These are phyloP conservation scores for Candida tropicalis DNA, from an alignment of 1,139 yeast genomes.

Conservation along the genomic window DNA sequence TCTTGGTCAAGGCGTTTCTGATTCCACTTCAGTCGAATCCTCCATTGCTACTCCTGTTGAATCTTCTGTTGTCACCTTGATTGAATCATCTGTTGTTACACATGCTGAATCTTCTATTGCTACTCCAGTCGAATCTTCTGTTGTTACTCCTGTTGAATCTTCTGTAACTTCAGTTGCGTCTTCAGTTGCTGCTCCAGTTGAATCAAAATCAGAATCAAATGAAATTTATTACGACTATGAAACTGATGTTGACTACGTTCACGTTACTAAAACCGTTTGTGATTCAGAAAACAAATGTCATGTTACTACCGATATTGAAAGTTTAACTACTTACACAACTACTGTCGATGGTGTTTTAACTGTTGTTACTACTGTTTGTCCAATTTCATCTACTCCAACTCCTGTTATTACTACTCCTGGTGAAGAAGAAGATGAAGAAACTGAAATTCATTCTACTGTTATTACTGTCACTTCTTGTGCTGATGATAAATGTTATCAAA, in stretches of 20 bases:
- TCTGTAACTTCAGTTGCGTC: too few relatives aligned
- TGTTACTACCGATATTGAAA: constrained; percentile 38
- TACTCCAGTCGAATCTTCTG: too few relatives aligned
- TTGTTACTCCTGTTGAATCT: constrained; percentile 5
- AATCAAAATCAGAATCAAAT: background rate
- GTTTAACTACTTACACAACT: constrained; percentile 41
- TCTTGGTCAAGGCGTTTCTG: background rate
- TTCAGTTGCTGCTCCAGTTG: background rate
- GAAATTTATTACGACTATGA: constrained; percentile 27
- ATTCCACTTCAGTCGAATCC: background rate
- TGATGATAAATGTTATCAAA: constrained; percentile 31
- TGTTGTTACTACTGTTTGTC: constrained; percentile 22
- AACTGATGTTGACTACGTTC: constrained; percentile 26
- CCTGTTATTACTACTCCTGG: constrained; percentile 11
- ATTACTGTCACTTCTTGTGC: constrained; percentile 52
- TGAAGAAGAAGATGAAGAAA: constrained; percentile 13
- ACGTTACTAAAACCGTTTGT: constrained; percentile 41
- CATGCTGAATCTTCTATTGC: too few relatives aligned
- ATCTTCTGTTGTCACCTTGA: too few relatives aligned
- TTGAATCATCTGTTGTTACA: too few relatives aligned
- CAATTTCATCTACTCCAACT: constrained; percentile 22
- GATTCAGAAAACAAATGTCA: constrained; percentile 31
- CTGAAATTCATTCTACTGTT: constrained; percentile 26
- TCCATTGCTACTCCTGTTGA: background rate
- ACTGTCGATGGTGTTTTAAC: constrained; percentile 46